Evolutionary conservation across 2,329 filamentous ascomycete species (phyloP).

Genomic region (Phaeoacremonium minimum): DNA sequence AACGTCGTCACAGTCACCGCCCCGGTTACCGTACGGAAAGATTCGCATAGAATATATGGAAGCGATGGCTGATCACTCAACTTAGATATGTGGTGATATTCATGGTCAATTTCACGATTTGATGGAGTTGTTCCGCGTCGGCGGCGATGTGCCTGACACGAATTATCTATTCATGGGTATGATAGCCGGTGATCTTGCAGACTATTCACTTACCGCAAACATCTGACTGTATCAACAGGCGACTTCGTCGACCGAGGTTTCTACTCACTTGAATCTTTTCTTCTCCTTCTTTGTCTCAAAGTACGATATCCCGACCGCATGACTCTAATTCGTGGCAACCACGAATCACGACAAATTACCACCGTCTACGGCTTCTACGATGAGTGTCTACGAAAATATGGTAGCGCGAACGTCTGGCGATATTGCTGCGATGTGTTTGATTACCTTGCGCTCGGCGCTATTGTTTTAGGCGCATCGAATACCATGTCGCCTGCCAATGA

Average conservation of each 20-base stretch:
- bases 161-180: constrained; percentile 96
- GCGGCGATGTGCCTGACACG: constrained; percentile 89
- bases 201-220: too few species aligned
- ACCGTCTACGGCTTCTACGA: constrained; percentile 98
- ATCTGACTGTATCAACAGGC: constrained; percentile 43
- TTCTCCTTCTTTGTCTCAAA: constrained; percentile 92
- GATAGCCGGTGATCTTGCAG: too few species aligned
- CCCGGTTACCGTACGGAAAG: constrained; percentile 72
- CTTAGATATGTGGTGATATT: constrained; percentile 88
- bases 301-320: constrained; percentile 96
- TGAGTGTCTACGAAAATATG: constrained; percentile 93
- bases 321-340: constrained; percentile 90
- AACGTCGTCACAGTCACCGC: constrained; percentile 95
- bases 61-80: constrained; percentile 3
- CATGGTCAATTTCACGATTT: constrained; percentile 95
- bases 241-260: constrained; percentile 98
- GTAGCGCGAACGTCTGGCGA: constrained; percentile 93
- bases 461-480: constrained; percentile 83
- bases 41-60: not conserved
- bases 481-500: constrained; percentile 47
- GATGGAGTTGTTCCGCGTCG: constrained; percentile 94
- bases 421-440: constrained; percentile 98
- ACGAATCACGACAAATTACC: constrained; percentile 95
- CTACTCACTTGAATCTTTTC: constrained; percentile 95
- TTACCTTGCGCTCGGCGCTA: constrained; percentile 85